phyloP scores from a whole-genome alignment of 129 eudicot species.

The Centella asiatica region DNA sequence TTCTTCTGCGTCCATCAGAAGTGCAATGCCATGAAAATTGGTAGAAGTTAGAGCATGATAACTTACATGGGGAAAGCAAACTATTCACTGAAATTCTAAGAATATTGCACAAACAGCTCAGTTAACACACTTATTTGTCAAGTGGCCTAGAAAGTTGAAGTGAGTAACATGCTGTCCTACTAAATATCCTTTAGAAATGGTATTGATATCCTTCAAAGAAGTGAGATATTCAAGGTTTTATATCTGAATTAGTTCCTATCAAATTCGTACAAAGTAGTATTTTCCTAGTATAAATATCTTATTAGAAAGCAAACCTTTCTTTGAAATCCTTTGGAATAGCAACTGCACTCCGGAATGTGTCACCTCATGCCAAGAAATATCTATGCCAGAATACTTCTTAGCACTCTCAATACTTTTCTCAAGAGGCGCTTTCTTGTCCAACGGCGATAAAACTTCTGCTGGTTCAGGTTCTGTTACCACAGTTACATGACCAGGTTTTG shows the following conservation, averaged over 20 bases:
- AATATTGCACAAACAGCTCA: not conserved
- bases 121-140: not conserved
- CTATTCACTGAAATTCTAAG: not conserved
- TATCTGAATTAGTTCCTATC: not conserved
- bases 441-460: not conserved
- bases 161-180: not conserved
- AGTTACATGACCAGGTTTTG: conserved; percentile 13
- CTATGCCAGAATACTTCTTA: conserved; percentile 9
- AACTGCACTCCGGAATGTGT: conserved; percentile 2
- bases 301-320: conserved; percentile 30
- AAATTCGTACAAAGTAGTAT: not conserved
- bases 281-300: not conserved
- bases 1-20: conserved; percentile 19
- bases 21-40: not conserved
- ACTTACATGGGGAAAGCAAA: not conserved
- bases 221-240: not conserved
- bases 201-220: not conserved
- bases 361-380: conserved; percentile 10
- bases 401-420: conserved; percentile 6
- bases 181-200: not conserved
- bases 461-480: conserved; percentile 14
- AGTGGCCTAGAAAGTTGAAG: not conserved
- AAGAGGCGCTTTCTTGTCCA: conserved; percentile 12
- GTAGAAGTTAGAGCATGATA: not conserved
- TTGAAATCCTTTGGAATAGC: conserved; percentile 21